These are phyloP conservation scores for Metschnikowia arizonensis DNA, from an alignment of 805 yeast species.

Conservation along the genomic window DNA sequence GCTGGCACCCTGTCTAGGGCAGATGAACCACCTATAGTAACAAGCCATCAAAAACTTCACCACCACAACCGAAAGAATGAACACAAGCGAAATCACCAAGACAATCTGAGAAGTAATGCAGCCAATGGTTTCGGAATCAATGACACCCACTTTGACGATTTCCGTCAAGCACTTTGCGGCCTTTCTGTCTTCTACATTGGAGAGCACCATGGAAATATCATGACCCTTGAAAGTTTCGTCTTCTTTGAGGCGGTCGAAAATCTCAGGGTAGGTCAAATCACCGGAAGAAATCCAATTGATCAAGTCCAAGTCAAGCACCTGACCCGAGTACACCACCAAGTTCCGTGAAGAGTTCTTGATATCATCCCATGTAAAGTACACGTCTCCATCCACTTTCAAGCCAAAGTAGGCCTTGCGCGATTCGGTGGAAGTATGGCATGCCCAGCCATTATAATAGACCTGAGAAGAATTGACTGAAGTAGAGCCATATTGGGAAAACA, in stretches of 20 bases:
- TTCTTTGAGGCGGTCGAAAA: slow-evolving; percentile 61
- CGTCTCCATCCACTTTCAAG: slow-evolving; percentile 61
- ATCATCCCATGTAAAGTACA: slow-evolving; percentile 89
- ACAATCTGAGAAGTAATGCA: slow-evolving; percentile 90
- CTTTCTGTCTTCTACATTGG: slow-evolving; percentile 61
- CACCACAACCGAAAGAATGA: slow-evolving; percentile 76
- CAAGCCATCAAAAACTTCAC: slow-evolving; percentile 81
- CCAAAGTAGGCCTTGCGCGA: slow-evolving; percentile 69
- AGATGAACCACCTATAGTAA: slow-evolving; percentile 80
- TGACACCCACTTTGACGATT: slow-evolving; percentile 80
- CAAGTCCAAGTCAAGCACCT: slow-evolving; percentile 76
- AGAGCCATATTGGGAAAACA: slow-evolving; percentile 67
- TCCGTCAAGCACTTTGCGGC: slow-evolving; percentile 82
- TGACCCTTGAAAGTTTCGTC: slow-evolving; percentile 61
- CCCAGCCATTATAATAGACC: slow-evolving; percentile 76
- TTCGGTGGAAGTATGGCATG: slow-evolving; percentile 67
- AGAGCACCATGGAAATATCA: slow-evolving; percentile 73
- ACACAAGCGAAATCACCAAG: slow-evolving; percentile 71
- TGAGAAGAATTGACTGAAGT: slow-evolving; percentile 58
- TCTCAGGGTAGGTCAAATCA: slow-evolving; percentile 66
- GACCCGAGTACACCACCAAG: slow-evolving; percentile 84
- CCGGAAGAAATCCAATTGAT: slow-evolving; percentile 69
- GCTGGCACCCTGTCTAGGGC: slow-evolving; percentile 69
- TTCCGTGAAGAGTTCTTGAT: slow-evolving; percentile 63
- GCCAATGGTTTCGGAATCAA: slow-evolving; percentile 87